Evolutionary conservation across 163 green algal species (phyloP), one percentile per base, ranked within the genome.

Genomic region (Chlamydomonas reinhardtii): DNA sequence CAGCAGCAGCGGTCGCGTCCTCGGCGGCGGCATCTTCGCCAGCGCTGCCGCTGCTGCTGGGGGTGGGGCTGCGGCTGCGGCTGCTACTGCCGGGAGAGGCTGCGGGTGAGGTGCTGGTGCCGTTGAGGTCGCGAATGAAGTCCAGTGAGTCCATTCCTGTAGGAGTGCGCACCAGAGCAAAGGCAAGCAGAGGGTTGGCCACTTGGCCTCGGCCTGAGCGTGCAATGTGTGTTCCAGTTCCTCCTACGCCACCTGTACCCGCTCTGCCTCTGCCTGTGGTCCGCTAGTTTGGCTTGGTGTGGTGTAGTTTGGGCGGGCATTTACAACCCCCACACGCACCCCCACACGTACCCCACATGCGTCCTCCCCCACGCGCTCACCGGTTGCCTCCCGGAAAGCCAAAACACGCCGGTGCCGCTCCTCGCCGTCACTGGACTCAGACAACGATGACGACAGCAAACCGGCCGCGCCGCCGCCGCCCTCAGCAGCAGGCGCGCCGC

Each of bases 61-160:
- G 4, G 61, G 19, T 31, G 14, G 27, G 22, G 74, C 54, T 11
- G 74, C 20, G 32, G 35, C 17, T 54, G 32, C 2, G 5, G 32
- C 35, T 73, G 61, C n/a, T 29, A 15, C 8, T 43, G n/a, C 37
- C 37, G 11, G 24, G 25, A 14, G 62, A 4, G 3, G 62, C 27
- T 4, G 62, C 24, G 6, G 62, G 25, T 29, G 62, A 12, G 62
- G 25, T 4, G 25, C 24, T 17, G 22, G 22, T 29, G 17, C 48
- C 52, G 69, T 85, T 85, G 27, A 85, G 78, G 54, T 85, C 78
- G 16, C 37, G 78, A 6, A 85, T 71, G 66, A 85, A 85, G 48
- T 39, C 68, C 24, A 77, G 52, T 29, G 78, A 85, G 52, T 77
- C 78, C 78, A 85, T 85, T 2, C 78, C 77, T 84, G 77, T 56